Percentiles rank a stretch among this genome's conserved stretches.
These are phyloP conservation scores for Trichophyton mentagrophytes DNA, from an alignment of 2,329 filamentous ascomycete genomes.

Conservation along the genomic window DNA sequence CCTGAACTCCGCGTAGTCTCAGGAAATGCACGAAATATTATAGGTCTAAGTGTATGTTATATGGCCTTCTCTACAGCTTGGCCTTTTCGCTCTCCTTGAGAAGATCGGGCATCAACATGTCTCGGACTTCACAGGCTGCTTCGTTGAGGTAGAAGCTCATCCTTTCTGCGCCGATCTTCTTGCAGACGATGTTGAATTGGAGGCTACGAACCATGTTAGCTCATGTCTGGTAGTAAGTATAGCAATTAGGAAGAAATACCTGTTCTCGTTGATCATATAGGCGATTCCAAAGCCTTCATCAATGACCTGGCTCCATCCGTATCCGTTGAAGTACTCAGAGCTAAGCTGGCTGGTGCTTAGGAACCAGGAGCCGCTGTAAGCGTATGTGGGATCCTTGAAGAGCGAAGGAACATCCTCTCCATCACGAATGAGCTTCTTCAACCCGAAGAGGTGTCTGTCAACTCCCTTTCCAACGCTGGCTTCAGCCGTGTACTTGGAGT, in stretches of 20 bases:
- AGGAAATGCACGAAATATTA: neutral
- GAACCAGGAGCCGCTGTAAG: conserved; percentile 79
- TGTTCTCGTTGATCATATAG: conserved; percentile 99
- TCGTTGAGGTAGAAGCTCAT: conserved; percentile 97
- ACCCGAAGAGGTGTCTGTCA: conserved; percentile 89
- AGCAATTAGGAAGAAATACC: conserved; percentile 33
- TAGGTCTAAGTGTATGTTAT: neutral
- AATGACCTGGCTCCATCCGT: conserved; percentile 96
- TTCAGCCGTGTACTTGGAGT: conserved; percentile 80
- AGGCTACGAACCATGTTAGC: conserved; percentile 43
- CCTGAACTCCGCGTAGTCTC: neutral
- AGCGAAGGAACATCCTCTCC: conserved; percentile 71
- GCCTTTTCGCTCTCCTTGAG: conserved; percentile 58
- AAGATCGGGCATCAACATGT: conserved; percentile 68
- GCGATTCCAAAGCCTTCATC: conserved; percentile 94
- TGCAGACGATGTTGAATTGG: conserved; percentile 96
- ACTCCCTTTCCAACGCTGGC: conserved; percentile 88
- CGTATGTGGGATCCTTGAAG: conserved; percentile 74
- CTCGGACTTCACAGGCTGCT: conserved; percentile 77
- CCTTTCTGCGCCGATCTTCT: conserved; percentile 74
- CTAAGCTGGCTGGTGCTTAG: conserved; percentile 80
- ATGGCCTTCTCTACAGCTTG: conserved; percentile 48
- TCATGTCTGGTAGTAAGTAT: neutral
- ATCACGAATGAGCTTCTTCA: conserved; percentile 76
- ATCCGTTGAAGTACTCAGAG: conserved; percentile 96